Percentiles rank a stretch among this genome's conserved stretches.
These are phyloP conservation scores for Cymodocea nodosa DNA, from an alignment of 116 monocot species.

Conservation along the genomic window DNA sequence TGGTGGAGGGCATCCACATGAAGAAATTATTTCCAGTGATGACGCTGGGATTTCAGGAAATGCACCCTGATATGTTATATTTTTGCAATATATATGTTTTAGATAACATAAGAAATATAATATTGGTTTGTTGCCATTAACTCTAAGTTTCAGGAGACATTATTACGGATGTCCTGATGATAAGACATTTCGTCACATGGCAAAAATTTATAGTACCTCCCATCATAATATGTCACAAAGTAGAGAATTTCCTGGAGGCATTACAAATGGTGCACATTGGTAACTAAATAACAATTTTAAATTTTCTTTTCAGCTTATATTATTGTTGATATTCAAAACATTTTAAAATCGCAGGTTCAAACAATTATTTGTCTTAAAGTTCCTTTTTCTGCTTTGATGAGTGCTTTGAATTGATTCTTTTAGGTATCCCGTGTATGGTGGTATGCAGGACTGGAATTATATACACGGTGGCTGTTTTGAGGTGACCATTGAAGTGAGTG, in stretches of 20 bases:
- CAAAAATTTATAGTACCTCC: conserved; percentile 66
- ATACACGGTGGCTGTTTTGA: conserved; percentile 95
- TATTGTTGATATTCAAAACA: too few relatives aligned
- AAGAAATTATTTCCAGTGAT: too few relatives aligned
- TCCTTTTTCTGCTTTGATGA: background rate
- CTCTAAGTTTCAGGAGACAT: conserved; percentile 43
- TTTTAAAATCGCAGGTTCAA: too few relatives aligned
- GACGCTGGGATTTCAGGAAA: too few relatives aligned
- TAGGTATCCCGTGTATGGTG: conserved; percentile 98
- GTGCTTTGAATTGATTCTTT: conserved; percentile 10
- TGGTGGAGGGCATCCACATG: too few relatives aligned
- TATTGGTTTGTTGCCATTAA: background rate
- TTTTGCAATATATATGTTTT: background rate
- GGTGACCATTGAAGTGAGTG: conserved; percentile 86
- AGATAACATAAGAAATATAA: background rate
- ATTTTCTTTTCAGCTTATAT: background rate
- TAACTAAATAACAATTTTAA: conserved; percentile 15
- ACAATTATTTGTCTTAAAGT: background rate
- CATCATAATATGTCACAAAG: conserved; percentile 93
- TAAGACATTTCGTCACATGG: conserved; percentile 76
- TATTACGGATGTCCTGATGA: conserved; percentile 92
- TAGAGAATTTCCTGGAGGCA: conserved; percentile 81
- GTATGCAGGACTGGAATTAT: conserved; percentile 99
- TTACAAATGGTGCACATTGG: conserved; percentile 92
- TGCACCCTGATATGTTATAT: too few relatives aligned